phyloP scores from a whole-genome alignment of 2,329 filamentous ascomycete genomes.

The Balansia obtecta region DNA sequence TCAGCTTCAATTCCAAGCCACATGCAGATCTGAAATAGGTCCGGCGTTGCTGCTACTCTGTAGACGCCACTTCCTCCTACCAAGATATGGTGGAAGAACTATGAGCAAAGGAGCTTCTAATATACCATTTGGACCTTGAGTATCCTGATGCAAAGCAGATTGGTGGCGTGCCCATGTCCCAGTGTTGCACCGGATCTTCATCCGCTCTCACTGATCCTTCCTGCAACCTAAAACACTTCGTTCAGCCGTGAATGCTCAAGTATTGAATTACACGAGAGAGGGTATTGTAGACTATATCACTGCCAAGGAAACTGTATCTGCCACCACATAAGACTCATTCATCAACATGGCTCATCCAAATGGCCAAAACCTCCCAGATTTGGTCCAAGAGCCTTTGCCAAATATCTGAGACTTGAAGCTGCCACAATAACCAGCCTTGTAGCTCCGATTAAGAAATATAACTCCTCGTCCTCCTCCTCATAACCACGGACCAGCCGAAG shows the following conservation, averaged over 20 bases:
- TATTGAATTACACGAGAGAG: neutral
- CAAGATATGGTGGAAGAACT: no score
- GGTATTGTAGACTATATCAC: constrained; percentile 1
- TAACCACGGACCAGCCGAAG: constrained; percentile 22
- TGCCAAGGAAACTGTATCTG: neutral
- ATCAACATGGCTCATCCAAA: constrained; percentile 5
- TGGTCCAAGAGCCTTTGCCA: neutral
- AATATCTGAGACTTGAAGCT: neutral
- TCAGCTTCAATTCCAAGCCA: no score
- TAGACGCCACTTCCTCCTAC: no score
- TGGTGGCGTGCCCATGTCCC: no score
- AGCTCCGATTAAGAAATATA: neutral
- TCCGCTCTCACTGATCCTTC: no score
- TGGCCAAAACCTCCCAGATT: constrained; percentile 1
- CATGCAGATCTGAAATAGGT: no score
- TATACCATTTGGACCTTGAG: constrained; percentile 51
- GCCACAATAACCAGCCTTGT: constrained; percentile 1
- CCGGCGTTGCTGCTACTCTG: no score
- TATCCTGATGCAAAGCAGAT: constrained; percentile 46
- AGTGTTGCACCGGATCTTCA: constrained; percentile 26
- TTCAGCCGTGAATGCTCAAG: no score
- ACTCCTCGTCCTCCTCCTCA: constrained; percentile 1
- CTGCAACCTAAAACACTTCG: no score
- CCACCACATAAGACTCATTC: constrained; percentile 2
- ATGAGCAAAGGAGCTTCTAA: constrained; percentile 13